Conservation (phyloP, 768 basidiomycete species). For the Strobilomyces dryophilus region DNA sequence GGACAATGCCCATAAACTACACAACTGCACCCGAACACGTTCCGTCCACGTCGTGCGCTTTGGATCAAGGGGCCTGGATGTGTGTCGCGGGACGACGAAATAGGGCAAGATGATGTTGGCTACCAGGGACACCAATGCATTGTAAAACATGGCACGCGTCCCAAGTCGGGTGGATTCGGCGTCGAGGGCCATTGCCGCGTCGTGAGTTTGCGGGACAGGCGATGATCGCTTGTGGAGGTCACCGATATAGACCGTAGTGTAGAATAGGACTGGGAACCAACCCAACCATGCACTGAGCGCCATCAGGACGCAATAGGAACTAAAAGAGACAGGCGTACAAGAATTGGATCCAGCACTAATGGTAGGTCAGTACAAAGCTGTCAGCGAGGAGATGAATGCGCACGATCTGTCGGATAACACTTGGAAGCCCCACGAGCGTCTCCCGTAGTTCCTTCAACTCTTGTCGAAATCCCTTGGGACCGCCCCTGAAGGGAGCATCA, state of each 20-base stretch:
- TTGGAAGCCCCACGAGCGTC: slow-evolving; percentile 66
- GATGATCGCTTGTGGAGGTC: slow-evolving; percentile 70
- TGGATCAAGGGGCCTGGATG: slow-evolving; percentile 16
- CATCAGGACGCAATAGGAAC: slow-evolving; percentile 1
- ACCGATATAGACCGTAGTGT: slow-evolving; percentile 82
- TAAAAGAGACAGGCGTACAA: slow-evolving; percentile 47
- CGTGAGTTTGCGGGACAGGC: slow-evolving; percentile 26
- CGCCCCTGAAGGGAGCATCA: slow-evolving; percentile 5
- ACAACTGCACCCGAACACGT: slow-evolving; percentile 54
- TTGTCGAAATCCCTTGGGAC: slow-evolving; percentile 29
- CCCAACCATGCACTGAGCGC: slow-evolving; percentile 69
- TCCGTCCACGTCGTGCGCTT: slow-evolving; percentile 32
- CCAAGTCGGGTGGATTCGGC: slow-evolving; percentile 79
- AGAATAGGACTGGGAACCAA: slow-evolving; percentile 93
- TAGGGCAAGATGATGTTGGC: slow-evolving; percentile 70
- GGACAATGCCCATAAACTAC: slow-evolving; percentile 73
- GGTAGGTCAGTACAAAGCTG: slow-evolving; percentile 5
- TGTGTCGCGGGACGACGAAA: slow-evolving; percentile 38
- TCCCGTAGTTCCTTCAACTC: slow-evolving; percentile 67
- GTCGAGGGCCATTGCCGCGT: slow-evolving; percentile 40
- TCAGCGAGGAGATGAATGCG: slow-evolving; percentile 29
- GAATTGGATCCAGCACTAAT: slow-evolving; percentile 73
- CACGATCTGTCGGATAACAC: slow-evolving; percentile 76
- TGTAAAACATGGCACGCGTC: slow-evolving; percentile 77
- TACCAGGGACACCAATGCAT: slow-evolving; percentile 62